phyloP scores from a whole-genome alignment of 2,329 filamentous ascomycete genomes.

The Colletotrichum australisinense region DNA sequence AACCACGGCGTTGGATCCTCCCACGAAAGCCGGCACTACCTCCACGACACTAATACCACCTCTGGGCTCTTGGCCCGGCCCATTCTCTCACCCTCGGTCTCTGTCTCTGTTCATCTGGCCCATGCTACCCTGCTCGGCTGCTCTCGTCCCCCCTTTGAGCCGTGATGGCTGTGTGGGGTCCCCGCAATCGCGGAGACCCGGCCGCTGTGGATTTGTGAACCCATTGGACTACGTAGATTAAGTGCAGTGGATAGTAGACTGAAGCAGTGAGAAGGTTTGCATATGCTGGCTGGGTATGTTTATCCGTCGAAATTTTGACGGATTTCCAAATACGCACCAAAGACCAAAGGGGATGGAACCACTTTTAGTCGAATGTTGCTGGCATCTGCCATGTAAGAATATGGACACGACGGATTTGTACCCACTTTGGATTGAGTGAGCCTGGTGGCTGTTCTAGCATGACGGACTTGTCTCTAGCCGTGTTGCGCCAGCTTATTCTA shows the following conservation, averaged over 20 bases:
- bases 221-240: background rate
- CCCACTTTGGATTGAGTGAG: background rate
- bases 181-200: conserved; percentile 30
- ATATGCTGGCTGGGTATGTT: background rate
- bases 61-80: background rate
- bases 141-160: background rate
- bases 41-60: background rate
- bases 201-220: conserved; percentile 11
- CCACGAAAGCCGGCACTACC: background rate
- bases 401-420: conserved; percentile 12
- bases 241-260: background rate
- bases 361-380: conserved; percentile 20
- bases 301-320: conserved; percentile 18
- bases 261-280: background rate
- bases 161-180: conserved; percentile 14
- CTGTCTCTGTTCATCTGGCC: background rate
- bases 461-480: background rate
- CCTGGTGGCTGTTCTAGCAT: background rate
- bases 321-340: conserved; percentile 1
- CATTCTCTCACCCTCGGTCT: background rate
- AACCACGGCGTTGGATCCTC: background rate
- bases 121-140: background rate
- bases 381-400: background rate
- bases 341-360: background rate
- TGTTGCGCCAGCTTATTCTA: background rate